These are phyloP conservation scores for Diddensiella santjacobensis DNA, from an alignment of 805 yeast species.

Conservation along the genomic window DNA sequence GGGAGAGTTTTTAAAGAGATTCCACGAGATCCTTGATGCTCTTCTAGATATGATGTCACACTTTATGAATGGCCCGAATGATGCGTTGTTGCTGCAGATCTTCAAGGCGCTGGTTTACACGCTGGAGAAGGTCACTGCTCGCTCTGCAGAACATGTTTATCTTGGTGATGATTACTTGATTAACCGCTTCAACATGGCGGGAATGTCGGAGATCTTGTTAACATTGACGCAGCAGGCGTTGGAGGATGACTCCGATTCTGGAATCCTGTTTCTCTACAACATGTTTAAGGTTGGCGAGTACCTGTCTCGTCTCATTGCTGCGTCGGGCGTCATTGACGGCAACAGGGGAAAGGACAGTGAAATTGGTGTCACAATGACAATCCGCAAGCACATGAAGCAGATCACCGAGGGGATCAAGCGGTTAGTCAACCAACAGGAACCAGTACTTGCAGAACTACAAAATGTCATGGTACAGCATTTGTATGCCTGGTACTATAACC, in stretches of 20 bases:
- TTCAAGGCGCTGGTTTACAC: constrained; percentile 27
- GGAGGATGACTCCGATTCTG: constrained; percentile 10
- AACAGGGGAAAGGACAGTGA: constrained; percentile 19
- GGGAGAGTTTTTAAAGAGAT: constrained; percentile 46
- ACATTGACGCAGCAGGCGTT: constrained; percentile 12
- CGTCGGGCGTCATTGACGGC: constrained; percentile 21
- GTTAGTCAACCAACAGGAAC: constrained; percentile 11
- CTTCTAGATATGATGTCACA: constrained; percentile 40
- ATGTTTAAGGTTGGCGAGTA: constrained; percentile 19
- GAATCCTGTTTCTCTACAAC: constrained; percentile 10
- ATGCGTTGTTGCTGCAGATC: constrained; percentile 13
- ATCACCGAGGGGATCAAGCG: constrained; percentile 17
- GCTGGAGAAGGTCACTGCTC: constrained; percentile 24
- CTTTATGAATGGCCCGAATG: constrained; percentile 13
- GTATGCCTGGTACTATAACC: constrained; percentile 49
- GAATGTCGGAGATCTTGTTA: constrained; percentile 43
- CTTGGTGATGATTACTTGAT: constrained; percentile 26
- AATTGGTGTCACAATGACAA: constrained; percentile 10
- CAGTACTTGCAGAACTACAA: constrained; percentile 36
- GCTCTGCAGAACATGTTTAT: constrained; percentile 17
- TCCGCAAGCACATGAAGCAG: constrained; percentile 14
- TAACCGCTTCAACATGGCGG: constrained; percentile 37
- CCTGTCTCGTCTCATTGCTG: constrained; percentile 17
- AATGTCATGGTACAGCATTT: constrained; percentile 55
- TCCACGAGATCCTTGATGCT: constrained; percentile 28